Base-by-base conservation (phyloP, 2,329 filamentous ascomycete species). In the Bipolaris cookei region DNA sequence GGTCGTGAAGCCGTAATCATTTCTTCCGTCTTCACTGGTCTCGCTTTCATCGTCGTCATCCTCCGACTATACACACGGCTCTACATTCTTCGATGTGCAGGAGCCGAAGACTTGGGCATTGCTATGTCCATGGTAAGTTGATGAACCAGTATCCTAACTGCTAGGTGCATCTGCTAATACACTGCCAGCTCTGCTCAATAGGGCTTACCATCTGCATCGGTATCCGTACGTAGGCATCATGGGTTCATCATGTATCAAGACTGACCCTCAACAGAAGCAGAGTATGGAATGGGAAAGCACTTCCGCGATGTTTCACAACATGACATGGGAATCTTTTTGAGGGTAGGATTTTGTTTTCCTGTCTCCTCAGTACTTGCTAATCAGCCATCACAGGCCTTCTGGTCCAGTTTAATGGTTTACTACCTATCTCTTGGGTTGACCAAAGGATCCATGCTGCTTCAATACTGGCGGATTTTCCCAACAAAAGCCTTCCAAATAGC, bases 371-470 rank as follows among this genome's bases (percentile, higher is more conserved):
- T n/a, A 6, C 16, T 6, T 7, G 49, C 62, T 59, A 37, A 66
- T 21, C 3, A n/a, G 1, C 2, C 38, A 16, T 2, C 0, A 30
- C 7, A 75, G 72, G 60, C 71, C 20, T 74, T 75, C 51, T 76
- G 70, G 65, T 68, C 64, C 13, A 69, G 62, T 43, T 61, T 75
- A 8, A 71, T 75, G 18, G 62, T 70, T 3, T 76, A 75, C 60
- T 69, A 74, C 39, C 51, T 74, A 2, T 70, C 71, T 2, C 67
- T 76, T 14, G 68, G 69, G 6, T 51, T 75, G 34, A 74, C 71
- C 3, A 76, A 76, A 51, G 61, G 49, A 21, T 75, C 73, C 1
- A 71, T 76, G 23, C 63, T 77, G 6, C 51, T 76, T 6, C 72
- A 75, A 30, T 73, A 74, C 32, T 63, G 55, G 6, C 68, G 71